Conservation (phyloP, 169 alveolate genomes). For the Eimeria acervulina region DNA sequence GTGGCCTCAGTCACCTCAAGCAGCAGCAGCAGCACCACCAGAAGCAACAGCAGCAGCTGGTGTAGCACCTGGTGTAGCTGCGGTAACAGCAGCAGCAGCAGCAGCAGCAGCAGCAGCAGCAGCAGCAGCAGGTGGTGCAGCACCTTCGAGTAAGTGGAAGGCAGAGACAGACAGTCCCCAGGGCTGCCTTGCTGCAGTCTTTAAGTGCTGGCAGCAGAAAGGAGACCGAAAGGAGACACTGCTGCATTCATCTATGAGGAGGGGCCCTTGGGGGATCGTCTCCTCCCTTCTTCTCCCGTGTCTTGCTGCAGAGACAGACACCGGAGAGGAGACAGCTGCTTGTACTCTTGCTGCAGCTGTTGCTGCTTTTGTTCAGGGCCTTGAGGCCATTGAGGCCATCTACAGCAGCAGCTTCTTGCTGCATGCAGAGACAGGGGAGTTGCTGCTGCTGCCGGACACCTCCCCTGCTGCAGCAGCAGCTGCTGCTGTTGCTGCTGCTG, state of each 20-base stretch:
- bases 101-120: background rate
- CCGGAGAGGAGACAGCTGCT: background rate
- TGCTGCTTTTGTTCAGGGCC: constrained; percentile 39
- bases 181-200: background rate
- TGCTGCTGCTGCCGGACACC: constrained; percentile 21
- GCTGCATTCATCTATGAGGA: background rate
- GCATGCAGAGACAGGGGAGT: constrained; percentile 10
- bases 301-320: background rate
- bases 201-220: background rate
- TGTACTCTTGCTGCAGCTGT: background rate
- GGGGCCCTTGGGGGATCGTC: background rate
- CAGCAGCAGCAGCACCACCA: constrained; percentile 38
- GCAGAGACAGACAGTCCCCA: background rate
- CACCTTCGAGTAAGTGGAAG: background rate
- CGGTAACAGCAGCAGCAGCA: constrained; percentile 23
- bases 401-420: constrained; percentile 8
- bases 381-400: constrained; percentile 19
- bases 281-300: constrained; percentile 26
- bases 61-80: too few species aligned
- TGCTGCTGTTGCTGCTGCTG: constrained; percentile 41
- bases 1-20: background rate
- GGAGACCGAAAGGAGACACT: background rate
- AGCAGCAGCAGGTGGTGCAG: background rate
- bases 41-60: constrained; percentile 45
- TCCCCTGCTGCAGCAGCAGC: constrained; percentile 58